Conservation (phyloP, 345 rosid species). For the Lepidium sativum region DNA sequence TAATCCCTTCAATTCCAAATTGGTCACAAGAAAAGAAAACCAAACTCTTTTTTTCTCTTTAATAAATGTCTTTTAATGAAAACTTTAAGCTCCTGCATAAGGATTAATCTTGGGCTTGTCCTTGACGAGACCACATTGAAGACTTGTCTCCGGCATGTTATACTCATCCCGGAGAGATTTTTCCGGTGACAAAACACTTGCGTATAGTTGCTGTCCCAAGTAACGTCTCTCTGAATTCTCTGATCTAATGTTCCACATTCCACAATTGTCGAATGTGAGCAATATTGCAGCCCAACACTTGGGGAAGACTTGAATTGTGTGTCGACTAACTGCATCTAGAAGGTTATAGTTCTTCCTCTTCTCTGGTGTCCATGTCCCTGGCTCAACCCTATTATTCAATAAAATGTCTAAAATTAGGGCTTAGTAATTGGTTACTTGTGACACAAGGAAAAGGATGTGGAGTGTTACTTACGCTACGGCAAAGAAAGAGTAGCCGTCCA, state of each 20-base stretch:
- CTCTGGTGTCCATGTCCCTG: conserved; percentile 73
- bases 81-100: conserved; percentile 34
- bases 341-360: conserved; percentile 74
- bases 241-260: conserved; percentile 90
- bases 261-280: conserved; percentile 73
- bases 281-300: conserved; percentile 81
- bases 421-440: background rate
- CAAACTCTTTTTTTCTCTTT: background rate
- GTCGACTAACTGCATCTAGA: conserved; percentile 74
- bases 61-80: background rate
- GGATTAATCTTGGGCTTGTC: conserved; percentile 48
- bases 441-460: background rate
- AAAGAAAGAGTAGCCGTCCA: conserved; percentile 75
- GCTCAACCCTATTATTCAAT: conserved; percentile 44
- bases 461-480: conserved; percentile 57
- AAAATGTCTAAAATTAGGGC: background rate
- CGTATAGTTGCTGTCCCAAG: conserved; percentile 70
- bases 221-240: conserved; percentile 51
- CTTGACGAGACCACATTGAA: conserved; percentile 48
- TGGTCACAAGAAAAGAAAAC: conserved; percentile 8
- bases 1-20: conserved; percentile 7
- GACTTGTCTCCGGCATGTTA: conserved; percentile 55
- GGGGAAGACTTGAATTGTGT: conserved; percentile 70
- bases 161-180: conserved; percentile 77
- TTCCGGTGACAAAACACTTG: conserved; percentile 55